Evolutionary conservation across 129 eudicot species (phyloP).

Genomic region (Helichrysum umbraculigerum): DNA sequence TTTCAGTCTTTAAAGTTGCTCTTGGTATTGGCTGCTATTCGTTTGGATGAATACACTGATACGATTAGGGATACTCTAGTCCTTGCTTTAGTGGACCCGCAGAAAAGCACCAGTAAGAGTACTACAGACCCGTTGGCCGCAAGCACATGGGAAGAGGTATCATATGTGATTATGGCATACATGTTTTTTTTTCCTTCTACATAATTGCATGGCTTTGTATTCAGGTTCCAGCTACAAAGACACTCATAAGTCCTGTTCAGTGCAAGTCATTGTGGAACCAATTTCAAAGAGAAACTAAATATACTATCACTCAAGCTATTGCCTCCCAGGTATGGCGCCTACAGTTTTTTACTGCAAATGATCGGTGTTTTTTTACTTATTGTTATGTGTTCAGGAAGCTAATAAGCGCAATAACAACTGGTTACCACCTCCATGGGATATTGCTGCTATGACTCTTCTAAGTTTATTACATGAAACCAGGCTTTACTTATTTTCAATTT

Average conservation of each 20-base stretch:
- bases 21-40: constrained; percentile 82
- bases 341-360: constrained; percentile 14
- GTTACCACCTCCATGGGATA: constrained; percentile 99
- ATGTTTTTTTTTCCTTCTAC: not conserved
- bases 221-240: constrained; percentile 84
- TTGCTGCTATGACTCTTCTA: constrained; percentile 66
- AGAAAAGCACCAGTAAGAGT: constrained; percentile 49
- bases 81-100: constrained; percentile 67
- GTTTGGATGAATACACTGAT: constrained; percentile 74
- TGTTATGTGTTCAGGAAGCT: constrained; percentile 76
- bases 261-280: constrained; percentile 94
- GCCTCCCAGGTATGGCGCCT: constrained; percentile 61
- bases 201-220: not conserved
- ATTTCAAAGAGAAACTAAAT: constrained; percentile 88
- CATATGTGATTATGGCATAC: constrained; percentile 2
- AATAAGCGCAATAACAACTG: constrained; percentile 91
- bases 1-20: constrained; percentile 77
- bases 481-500: not conserved
- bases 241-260: constrained; percentile 89
- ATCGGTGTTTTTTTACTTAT: not conserved
- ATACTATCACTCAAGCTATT: constrained; percentile 92
- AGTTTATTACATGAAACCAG: constrained; percentile 35
- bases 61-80: constrained; percentile 67
- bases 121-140: constrained; percentile 81
- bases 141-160: constrained; percentile 92